Evolutionary conservation across 805 yeast species (phyloP).

Genomic region (Huiozyma sinensis): DNA sequence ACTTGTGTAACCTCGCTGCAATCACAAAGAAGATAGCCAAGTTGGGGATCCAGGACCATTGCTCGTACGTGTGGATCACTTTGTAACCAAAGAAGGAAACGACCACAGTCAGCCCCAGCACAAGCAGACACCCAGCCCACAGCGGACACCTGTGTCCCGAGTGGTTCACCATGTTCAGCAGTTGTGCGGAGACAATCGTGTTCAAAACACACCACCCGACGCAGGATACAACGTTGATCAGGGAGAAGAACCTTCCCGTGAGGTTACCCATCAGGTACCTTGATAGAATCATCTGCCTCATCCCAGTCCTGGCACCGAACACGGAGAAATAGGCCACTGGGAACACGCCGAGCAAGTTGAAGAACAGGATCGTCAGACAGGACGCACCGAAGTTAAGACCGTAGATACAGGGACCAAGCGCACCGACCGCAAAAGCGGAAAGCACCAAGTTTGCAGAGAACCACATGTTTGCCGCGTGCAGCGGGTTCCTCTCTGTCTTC

Average conservation of each 20-base stretch:
- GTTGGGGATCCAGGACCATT: slow-evolving; percentile 83
- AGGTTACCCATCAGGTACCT: slow-evolving; percentile 67
- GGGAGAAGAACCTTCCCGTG: slow-evolving; percentile 65
- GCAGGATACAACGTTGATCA: slow-evolving; percentile 72
- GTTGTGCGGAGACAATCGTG: slow-evolving; percentile 42
- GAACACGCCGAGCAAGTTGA: slow-evolving; percentile 57
- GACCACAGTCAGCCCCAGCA: slow-evolving; percentile 1
- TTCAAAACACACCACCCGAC: slow-evolving; percentile 93
- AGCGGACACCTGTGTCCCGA: slow-evolving; percentile 1
- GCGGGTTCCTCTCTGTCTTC: slow-evolving; percentile 52
- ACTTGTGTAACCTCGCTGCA: slow-evolving; percentile 61
- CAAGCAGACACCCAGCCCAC: slow-evolving; percentile 3
- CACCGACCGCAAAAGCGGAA: slow-evolving; percentile 73
- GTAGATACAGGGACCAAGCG: slow-evolving; percentile 50
- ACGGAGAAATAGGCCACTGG: slow-evolving; percentile 76
- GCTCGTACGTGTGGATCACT: slow-evolving; percentile 19
- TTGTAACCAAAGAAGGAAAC: slow-evolving; percentile 3
- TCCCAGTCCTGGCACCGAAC: slow-evolving; percentile 77
- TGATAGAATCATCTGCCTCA: slow-evolving; percentile 77
- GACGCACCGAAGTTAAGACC: slow-evolving; percentile 66
- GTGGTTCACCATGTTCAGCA: slow-evolving; percentile 3
- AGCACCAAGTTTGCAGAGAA: slow-evolving; percentile 79
- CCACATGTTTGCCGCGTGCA: slow-evolving; percentile 81
- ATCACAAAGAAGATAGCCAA: slow-evolving; percentile 60
- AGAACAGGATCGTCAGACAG: slow-evolving; percentile 56